Evolutionary conservation across 495 filamentous ascomycete species (phyloP).

Genomic region (Penicillium alfredii): DNA sequence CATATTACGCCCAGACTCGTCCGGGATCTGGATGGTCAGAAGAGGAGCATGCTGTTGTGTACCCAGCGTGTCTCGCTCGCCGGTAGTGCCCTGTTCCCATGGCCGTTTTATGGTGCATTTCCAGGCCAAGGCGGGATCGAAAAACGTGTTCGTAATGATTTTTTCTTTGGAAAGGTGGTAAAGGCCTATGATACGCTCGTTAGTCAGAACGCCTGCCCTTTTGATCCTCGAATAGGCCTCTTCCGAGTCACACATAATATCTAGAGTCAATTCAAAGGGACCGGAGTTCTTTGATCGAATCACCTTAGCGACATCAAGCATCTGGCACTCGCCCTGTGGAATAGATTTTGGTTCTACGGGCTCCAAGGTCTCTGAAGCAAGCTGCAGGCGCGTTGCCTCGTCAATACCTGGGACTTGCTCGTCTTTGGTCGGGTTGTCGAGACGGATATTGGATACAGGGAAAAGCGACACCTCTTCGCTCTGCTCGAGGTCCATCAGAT

Average conservation of each 20-base stretch:
- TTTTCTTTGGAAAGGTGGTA: constrained; percentile 28
- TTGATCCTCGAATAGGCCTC: constrained; percentile 30
- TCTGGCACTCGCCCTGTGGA: constrained; percentile 5
- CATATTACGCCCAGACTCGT: too few relatives aligned
- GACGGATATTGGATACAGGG: not conserved
- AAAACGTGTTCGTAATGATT: constrained; percentile 36
- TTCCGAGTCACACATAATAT: constrained; percentile 39
- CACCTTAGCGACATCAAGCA: constrained; percentile 32
- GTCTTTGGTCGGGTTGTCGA: not conserved
- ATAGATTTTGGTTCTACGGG: constrained; percentile 1
- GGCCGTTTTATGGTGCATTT: constrained; percentile 37
- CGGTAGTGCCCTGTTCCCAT: constrained; percentile 4
- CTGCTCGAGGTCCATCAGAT: constrained; percentile 21
- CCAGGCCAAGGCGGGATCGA: constrained; percentile 37
- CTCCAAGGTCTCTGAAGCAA: not conserved
- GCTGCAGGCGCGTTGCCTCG: not conserved
- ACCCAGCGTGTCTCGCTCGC: constrained; percentile 8
- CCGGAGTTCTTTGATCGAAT: constrained; percentile 48
- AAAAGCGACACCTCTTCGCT: too few relatives aligned
- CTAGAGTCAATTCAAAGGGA: constrained; percentile 46
- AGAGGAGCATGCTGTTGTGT: constrained; percentile 9
- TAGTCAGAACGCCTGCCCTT: constrained; percentile 24
- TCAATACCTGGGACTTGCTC: not conserved
- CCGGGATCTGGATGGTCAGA: constrained; percentile 7
- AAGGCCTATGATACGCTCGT: constrained; percentile 20